Percentiles rank a stretch among this genome's conserved stretches.
phyloP scores from a whole-genome alignment of 257 asterid species.

The Solanum ossicruentum region DNA sequence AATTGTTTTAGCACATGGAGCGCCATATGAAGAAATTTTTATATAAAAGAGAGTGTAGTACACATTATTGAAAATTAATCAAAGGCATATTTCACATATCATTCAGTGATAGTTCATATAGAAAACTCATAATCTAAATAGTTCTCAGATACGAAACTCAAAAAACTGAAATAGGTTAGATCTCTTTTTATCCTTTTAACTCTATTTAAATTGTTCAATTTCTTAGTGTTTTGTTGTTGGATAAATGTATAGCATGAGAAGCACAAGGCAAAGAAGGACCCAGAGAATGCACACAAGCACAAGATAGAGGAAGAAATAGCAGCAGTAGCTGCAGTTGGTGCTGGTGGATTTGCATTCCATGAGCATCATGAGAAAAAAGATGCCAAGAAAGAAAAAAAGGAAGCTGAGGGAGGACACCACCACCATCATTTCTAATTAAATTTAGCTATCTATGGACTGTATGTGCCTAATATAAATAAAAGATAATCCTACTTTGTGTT shows the following conservation, averaged over 20 bases:
- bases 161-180: too few relatives aligned
- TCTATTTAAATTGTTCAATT: too few relatives aligned
- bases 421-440: neutral
- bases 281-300: slow-evolving; percentile 51
- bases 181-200: too few relatives aligned
- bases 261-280: slow-evolving; percentile 55
- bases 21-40: too few relatives aligned
- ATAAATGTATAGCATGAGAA: slow-evolving; percentile 43
- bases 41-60: too few relatives aligned
- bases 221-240: neutral
- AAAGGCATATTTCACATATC: too few relatives aligned
- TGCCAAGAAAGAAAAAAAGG: slow-evolving; percentile 31
- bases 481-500: neutral
- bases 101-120: too few relatives aligned
- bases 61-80: too few relatives aligned
- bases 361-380: slow-evolving; percentile 72
- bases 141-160: too few relatives aligned
- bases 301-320: slow-evolving; percentile 52
- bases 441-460: neutral
- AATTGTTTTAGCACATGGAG: too few relatives aligned
- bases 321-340: slow-evolving; percentile 38
- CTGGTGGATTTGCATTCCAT: slow-evolving; percentile 56
- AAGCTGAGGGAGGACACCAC: slow-evolving; percentile 23
- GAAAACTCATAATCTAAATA: too few relatives aligned
- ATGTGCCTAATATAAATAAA: neutral